Evolutionary conservation across 495 filamentous ascomycete species (phyloP).

Genomic region (Trichoderma asperelloides): DNA sequence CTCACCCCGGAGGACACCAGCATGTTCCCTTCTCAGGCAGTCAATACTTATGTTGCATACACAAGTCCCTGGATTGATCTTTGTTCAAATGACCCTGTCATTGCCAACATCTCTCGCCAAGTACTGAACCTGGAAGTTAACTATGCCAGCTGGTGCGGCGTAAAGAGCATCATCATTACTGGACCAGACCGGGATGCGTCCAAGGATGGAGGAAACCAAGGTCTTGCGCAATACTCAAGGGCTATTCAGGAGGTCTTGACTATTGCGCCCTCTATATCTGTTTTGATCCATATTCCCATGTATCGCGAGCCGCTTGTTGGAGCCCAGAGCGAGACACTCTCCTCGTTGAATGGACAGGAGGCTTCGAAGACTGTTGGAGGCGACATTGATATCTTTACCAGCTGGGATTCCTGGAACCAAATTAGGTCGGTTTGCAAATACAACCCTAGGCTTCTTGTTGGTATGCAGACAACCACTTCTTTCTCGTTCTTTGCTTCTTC

Average conservation of each 20-base stretch:
- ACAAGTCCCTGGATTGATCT: conserved; percentile 86
- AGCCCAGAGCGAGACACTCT: conserved; percentile 31
- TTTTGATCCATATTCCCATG: conserved; percentile 78
- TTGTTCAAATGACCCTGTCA: conserved; percentile 69
- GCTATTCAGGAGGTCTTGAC: conserved; percentile 73
- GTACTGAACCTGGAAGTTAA: conserved; percentile 83
- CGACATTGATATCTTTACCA: conserved; percentile 56
- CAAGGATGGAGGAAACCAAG: conserved; percentile 28
- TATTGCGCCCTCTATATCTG: conserved; percentile 63
- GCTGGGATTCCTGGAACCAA: conserved; percentile 91
- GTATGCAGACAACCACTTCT: conserved; percentile 45
- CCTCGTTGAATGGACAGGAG: conserved; percentile 21
- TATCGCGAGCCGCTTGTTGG: conserved; percentile 43
- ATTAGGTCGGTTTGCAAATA: conserved; percentile 85
- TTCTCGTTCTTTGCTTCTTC: not conserved
- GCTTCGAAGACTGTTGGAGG: conserved; percentile 11
- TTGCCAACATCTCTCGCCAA: conserved; percentile 76
- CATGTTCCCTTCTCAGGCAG: conserved; percentile 60
- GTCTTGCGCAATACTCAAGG: conserved; percentile 65
- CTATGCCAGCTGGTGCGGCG: conserved; percentile 90
- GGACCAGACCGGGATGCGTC: conserved; percentile 52
- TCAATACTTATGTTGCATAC: conserved; percentile 62
- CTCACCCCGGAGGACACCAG: conserved; percentile 65
- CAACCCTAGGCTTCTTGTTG: conserved; percentile 68
- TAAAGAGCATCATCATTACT: conserved; percentile 70